These are phyloP conservation scores for Trypanosoma conorhini DNA, from an alignment of 208 protist genomes.

Conservation along the genomic window DNA sequence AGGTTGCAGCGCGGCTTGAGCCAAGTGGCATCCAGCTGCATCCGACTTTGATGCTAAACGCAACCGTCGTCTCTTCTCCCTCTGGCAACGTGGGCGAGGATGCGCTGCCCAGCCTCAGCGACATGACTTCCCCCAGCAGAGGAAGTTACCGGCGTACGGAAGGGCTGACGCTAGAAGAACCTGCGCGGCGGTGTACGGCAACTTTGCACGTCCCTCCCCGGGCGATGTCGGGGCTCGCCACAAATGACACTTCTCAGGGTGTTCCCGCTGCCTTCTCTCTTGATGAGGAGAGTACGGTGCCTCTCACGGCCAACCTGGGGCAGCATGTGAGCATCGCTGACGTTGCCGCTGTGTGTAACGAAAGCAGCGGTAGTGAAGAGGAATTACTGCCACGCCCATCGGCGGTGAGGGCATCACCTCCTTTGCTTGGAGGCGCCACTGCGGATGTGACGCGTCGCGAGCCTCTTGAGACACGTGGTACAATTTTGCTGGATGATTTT, in stretches of 20 bases:
- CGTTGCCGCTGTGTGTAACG: neutral
- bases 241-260: neutral
- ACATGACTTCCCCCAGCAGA: constrained; percentile 10
- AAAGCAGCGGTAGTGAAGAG: neutral
- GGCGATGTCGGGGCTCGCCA: neutral
- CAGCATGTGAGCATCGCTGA: neutral
- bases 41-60: constrained; percentile 4
- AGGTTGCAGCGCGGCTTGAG: neutral
- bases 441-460: neutral
- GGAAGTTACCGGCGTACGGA: constrained; percentile 10
- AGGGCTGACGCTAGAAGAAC: neutral
- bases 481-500: constrained; percentile 22
- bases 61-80: constrained; percentile 12
- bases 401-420: neutral
- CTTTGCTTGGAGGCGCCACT: neutral
- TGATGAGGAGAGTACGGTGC: neutral
- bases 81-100: constrained; percentile 1
- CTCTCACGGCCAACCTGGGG: neutral
- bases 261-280: neutral
- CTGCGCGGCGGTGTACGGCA: neutral
- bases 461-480: neutral
- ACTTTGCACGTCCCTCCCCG: neutral
- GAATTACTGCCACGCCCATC: neutral
- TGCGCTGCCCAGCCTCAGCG: constrained; percentile 19
- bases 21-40: neutral